These are phyloP conservation scores for Trametes meyenii DNA, from an alignment of 768 basidiomycete species.

Conservation along the genomic window DNA sequence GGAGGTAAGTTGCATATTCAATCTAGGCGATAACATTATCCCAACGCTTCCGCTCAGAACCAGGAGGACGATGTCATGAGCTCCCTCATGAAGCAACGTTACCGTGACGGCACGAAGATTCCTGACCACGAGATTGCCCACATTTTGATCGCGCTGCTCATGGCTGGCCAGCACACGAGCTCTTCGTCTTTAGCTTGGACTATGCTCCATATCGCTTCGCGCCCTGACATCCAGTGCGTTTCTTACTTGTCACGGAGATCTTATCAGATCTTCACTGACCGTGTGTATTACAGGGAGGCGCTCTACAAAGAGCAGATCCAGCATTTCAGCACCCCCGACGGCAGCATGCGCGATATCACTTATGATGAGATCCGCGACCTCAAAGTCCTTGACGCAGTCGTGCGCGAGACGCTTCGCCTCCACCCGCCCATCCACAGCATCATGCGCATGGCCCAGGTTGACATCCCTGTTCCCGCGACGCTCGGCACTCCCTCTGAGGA, in stretches of 20 bases:
- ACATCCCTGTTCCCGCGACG: constrained; percentile 79
- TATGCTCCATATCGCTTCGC: constrained; percentile 82
- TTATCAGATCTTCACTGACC: not conserved
- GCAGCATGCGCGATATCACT: constrained; percentile 75
- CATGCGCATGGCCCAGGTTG: constrained; percentile 88
- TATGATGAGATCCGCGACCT: constrained; percentile 86
- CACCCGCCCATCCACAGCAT: constrained; percentile 97
- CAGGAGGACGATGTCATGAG: constrained; percentile 92
- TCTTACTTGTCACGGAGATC: not conserved
- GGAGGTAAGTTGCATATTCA: constrained; percentile 38
- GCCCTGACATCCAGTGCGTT: constrained; percentile 73
- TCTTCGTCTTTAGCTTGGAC: constrained; percentile 92
- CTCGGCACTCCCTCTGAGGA: constrained; percentile 80
- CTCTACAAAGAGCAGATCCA: constrained; percentile 91
- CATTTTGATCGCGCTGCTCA: constrained; percentile 97
- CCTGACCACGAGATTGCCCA: constrained; percentile 94
- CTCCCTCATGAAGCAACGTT: constrained; percentile 79
- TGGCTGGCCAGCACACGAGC: constrained; percentile 99
- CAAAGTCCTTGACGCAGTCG: constrained; percentile 83
- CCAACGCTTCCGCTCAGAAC: constrained; percentile 38
- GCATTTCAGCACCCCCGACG: constrained; percentile 77
- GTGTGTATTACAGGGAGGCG: constrained; percentile 54
- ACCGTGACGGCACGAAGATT: constrained; percentile 77
- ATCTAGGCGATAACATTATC: not conserved
- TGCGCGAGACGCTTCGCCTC: constrained; percentile 90